phyloP scores from a whole-genome alignment of 2,329 filamentous ascomycete species.

The Camptophora hylomeconis region DNA sequence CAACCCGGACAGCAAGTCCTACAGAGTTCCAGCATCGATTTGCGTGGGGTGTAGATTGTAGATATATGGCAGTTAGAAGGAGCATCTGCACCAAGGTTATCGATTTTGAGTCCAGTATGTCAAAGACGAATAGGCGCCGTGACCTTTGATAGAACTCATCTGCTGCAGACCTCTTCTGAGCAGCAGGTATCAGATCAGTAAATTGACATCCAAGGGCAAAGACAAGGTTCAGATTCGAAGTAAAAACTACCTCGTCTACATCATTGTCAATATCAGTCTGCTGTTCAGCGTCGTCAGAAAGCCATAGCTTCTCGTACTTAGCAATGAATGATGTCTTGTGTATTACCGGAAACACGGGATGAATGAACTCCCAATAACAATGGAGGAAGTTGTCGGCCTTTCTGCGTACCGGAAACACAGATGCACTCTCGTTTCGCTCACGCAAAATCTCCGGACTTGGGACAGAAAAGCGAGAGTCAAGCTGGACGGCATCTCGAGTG shows the following conservation, averaged over 20 bases:
- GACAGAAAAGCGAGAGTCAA: too few relatives aligned
- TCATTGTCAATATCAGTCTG: constrained; percentile 33
- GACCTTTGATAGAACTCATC: constrained; percentile 32
- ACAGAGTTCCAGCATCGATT: constrained; percentile 34
- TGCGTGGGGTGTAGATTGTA: constrained; percentile 34
- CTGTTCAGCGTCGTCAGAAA: constrained; percentile 22
- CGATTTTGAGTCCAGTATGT: constrained; percentile 26
- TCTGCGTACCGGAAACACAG: constrained; percentile 30
- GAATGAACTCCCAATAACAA: constrained; percentile 35
- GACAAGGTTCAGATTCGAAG: constrained; percentile 33
- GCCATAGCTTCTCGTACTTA: constrained; percentile 29
- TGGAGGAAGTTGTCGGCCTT: constrained; percentile 33
- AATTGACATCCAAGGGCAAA: constrained; percentile 35
- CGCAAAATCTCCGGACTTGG: too few relatives aligned
- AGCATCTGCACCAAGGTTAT: constrained; percentile 34
- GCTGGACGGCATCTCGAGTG: too few relatives aligned
- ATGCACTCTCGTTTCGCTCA: neutral
- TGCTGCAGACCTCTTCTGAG: constrained; percentile 28
- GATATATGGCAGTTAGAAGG: constrained; percentile 34
- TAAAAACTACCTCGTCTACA: constrained; percentile 31
- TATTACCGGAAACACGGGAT: constrained; percentile 35
- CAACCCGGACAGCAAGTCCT: constrained; percentile 33
- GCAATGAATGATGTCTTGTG: constrained; percentile 25
- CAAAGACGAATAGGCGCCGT: constrained; percentile 29
- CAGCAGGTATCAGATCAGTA: constrained; percentile 26